A percentile compares a stretch with the other conserved stretches of the same genome.
phyloP scores from a whole-genome alignment of 2,329 filamentous ascomycete genomes.

The Colletotrichum sp. region DNA sequence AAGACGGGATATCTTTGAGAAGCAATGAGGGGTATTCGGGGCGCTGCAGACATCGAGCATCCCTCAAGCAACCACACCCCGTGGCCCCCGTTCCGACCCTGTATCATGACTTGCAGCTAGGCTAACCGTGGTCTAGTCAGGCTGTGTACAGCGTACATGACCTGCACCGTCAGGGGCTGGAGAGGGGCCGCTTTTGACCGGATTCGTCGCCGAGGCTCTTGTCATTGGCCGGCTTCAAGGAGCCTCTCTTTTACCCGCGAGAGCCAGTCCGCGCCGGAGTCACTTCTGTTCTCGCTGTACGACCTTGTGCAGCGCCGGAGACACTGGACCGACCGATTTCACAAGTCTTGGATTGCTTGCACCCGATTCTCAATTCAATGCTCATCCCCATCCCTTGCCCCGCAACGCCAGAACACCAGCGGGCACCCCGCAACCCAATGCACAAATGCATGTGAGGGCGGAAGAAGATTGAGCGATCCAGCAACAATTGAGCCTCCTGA shows the following conservation, averaged over 20 bases:
- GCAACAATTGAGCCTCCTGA: not conserved
- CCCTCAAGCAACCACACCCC: not conserved
- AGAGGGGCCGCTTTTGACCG: conserved; percentile 14
- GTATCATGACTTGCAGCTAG: conserved; percentile 20
- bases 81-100: conserved; percentile 3
- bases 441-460: conserved; percentile 15
- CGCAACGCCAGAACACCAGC: not conserved
- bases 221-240: not conserved
- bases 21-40: not conserved
- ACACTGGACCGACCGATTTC: not conserved
- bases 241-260: conserved; percentile 13
- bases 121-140: conserved; percentile 1
- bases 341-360: not conserved
- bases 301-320: not conserved
- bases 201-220: conserved; percentile 6
- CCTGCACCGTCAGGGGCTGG: conserved; percentile 14
- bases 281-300: not conserved
- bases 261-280: conserved; percentile 6
- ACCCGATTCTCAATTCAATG: not conserved
- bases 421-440: conserved; percentile 14
- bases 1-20: not conserved
- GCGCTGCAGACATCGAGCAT: not conserved
- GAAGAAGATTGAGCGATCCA: conserved; percentile 5
- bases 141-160: not conserved
- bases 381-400: not conserved